phyloP scores from a whole-genome alignment of 108 stramenopile species.

The Conticribra weissflogii region DNA sequence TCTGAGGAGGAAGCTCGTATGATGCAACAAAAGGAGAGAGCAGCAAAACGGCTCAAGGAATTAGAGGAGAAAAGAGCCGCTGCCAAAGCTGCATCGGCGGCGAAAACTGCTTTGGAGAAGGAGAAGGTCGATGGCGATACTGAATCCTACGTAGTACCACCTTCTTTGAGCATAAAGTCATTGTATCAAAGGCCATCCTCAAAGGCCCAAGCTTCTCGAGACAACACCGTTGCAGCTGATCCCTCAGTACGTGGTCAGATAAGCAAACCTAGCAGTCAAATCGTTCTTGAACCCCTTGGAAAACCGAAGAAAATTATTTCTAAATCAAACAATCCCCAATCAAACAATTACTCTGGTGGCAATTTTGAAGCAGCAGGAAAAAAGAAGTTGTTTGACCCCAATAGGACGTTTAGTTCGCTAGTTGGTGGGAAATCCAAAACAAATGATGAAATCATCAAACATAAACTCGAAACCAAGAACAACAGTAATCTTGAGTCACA shows the following conservation, averaged over 20 bases:
- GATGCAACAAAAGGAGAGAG: constrained; percentile 52
- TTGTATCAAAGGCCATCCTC: background rate
- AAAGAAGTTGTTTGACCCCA: constrained; percentile 64
- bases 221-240: background rate
- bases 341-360: constrained; percentile 1
- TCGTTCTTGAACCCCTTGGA: constrained; percentile 42
- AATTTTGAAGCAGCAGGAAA: constrained; percentile 1
- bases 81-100: background rate
- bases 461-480: too few relatives aligned
- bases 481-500: too few relatives aligned
- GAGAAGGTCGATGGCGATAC: background rate
- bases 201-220: too few relatives aligned
- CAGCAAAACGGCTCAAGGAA: constrained; percentile 57
- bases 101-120: background rate
- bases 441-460: constrained; percentile 8
- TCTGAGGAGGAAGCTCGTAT: constrained; percentile 63
- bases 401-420: constrained; percentile 52
- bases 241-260: constrained; percentile 9
- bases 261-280: constrained; percentile 24
- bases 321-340: constrained; percentile 1
- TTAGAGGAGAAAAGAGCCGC: constrained; percentile 42
- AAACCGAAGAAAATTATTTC: constrained; percentile 19
- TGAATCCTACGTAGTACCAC: background rate
- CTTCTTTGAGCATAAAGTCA: background rate
- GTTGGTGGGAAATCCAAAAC: constrained; percentile 46